Percentiles rank a stretch among this genome's conserved stretches.
Evolutionary conservation across 139 green algal species (phyloP).

Genomic region (Micractinium conductrix): DNA sequence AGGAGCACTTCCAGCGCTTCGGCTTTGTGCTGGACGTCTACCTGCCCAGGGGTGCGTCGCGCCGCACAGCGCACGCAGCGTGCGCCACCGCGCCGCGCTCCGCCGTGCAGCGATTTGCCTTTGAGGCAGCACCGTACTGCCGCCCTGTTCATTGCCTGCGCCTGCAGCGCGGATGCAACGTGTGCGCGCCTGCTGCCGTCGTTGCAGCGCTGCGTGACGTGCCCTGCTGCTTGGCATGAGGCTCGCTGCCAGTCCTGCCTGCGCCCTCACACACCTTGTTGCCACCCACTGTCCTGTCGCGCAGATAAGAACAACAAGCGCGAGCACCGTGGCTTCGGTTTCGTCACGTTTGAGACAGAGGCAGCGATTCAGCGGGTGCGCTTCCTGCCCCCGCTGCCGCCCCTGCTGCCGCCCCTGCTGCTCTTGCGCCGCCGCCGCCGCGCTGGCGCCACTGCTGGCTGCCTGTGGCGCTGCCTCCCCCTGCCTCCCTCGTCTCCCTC

Average conservation of each 20-base stretch:
- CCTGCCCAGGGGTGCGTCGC: slow-evolving; percentile 70
- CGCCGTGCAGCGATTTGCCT: no score
- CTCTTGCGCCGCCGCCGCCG: no score
- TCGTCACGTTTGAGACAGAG: slow-evolving; percentile 93
- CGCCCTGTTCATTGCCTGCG: no score
- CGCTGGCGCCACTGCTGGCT: no score
- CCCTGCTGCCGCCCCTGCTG: background rate
- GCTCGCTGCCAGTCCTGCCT: background rate
- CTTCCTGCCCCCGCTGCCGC: background rate
- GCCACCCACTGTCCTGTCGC: background rate
- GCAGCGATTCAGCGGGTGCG: slow-evolving; percentile 68
- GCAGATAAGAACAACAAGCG: slow-evolving; percentile 59
- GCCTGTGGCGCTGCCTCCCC: no score
- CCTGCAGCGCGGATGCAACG: no score
- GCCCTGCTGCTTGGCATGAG: background rate
- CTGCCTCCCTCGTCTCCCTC: no score
- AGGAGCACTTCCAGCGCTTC: slow-evolving; percentile 86
- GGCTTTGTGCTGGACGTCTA: slow-evolving; percentile 95
- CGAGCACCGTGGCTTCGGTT: slow-evolving; percentile 91
- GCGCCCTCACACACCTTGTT: background rate
- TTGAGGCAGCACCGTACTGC: no score
- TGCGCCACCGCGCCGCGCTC: no score
- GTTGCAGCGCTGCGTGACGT: no score
- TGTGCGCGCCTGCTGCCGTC: no score
- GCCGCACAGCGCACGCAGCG: no score